Percentiles rank a stretch among this genome's conserved stretches.
phyloP scores from a whole-genome alignment of 2,329 filamentous ascomycete genomes.

The Exophiala phaeomuriformis region DNA sequence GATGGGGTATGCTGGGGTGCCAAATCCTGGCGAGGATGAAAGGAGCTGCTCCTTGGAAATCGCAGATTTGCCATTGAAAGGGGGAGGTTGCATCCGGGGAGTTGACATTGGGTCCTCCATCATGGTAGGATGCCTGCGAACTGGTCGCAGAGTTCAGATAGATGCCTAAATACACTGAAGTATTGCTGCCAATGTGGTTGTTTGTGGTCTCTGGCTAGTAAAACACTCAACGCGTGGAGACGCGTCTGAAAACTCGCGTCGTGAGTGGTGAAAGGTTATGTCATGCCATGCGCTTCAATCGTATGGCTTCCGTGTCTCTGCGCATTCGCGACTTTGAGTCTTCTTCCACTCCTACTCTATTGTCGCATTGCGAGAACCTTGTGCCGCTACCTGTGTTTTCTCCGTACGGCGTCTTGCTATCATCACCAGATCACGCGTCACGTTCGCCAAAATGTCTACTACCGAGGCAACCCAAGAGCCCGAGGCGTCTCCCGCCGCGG shows the following conservation, averaged over 20 bases:
- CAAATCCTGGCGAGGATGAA: slow-evolving; percentile 86
- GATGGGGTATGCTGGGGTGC: slow-evolving; percentile 74
- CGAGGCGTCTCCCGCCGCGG: slow-evolving; percentile 13
- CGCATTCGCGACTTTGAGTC: background rate
- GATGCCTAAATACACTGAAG: background rate
- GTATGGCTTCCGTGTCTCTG: background rate
- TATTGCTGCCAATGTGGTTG: background rate
- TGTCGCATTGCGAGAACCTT: background rate
- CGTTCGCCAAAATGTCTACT: slow-evolving; percentile 17
- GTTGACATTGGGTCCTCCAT: slow-evolving; percentile 28
- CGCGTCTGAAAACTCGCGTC: slow-evolving; percentile 20
- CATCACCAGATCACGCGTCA: background rate
- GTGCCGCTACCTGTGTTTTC: background rate
- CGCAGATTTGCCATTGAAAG: slow-evolving; percentile 24
- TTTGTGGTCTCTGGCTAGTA: background rate
- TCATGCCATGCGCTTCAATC: background rate
- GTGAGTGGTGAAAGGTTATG: background rate
- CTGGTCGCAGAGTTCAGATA: background rate
- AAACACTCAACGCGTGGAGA: slow-evolving; percentile 13
- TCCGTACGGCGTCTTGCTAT: too few species aligned
- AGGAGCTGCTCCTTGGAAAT: slow-evolving; percentile 55
- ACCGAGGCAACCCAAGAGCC: slow-evolving; percentile 9
- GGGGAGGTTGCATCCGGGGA: slow-evolving; percentile 16
- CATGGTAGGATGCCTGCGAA: background rate
- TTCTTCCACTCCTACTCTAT: background rate